Percentiles rank a stretch among this genome's conserved stretches.
Conservation (phyloP, 176 grass and related monocot genomes). For the Phyllostachys edulis region DNA sequence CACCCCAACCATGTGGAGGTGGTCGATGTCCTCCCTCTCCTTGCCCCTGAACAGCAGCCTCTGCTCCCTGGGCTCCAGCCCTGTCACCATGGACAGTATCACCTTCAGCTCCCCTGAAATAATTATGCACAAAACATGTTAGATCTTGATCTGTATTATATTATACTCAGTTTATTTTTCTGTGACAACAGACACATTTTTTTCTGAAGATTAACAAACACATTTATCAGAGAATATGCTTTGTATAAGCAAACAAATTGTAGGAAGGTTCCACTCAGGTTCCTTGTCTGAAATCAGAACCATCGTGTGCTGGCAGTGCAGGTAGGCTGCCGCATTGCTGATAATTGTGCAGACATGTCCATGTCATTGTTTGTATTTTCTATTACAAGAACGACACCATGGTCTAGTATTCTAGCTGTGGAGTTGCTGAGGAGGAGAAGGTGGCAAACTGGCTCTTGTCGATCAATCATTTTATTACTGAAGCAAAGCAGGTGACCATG, state of each 20-base stretch:
- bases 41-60: constrained; percentile 88
- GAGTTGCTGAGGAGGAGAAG: neutral
- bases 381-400: neutral
- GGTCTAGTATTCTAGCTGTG: neutral
- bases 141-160: neutral
- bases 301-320: constrained; percentile 16
- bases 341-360: constrained; percentile 26
- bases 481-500: constrained; percentile 21
- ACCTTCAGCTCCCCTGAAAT: constrained; percentile 76
- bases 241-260: neutral
- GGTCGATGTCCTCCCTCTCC: constrained; percentile 78
- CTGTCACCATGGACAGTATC: constrained; percentile 63
- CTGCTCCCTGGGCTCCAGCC: constrained; percentile 75
- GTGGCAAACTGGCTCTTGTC: neutral
- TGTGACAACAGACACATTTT: neutral
- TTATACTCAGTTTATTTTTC: neutral
- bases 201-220: neutral
- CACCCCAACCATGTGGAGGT: constrained; percentile 95
- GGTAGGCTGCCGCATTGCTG: neutral
- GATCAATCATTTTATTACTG: neutral
- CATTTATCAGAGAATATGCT: neutral
- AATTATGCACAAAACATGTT: neutral
- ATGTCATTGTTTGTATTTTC: constrained; percentile 18
- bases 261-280: constrained; percentile 27
- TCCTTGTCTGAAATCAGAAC: constrained; percentile 15